These are phyloP conservation scores for Lactuca saligna DNA, from an alignment of 129 eudicot species.

Conservation along the genomic window DNA sequence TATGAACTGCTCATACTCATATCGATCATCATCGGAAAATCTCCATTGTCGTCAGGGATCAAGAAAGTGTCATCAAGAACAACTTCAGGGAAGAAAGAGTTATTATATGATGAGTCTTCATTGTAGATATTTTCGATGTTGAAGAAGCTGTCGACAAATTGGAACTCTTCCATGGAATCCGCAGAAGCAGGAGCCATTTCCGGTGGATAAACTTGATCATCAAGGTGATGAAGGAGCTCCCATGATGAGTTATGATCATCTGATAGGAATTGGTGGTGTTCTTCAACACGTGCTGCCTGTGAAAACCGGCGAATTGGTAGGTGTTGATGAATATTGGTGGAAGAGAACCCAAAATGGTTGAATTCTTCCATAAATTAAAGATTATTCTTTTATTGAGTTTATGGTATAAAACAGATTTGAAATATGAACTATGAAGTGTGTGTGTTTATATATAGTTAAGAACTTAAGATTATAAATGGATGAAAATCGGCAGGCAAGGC, in stretches of 20 bases:
- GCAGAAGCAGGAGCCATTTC: conserved; percentile 8
- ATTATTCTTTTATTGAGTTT: conserved; percentile 5
- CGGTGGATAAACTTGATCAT: conserved; percentile 20
- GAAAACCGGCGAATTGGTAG: conserved; percentile 40
- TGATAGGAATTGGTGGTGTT: conserved; percentile 18
- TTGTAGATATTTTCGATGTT: conserved; percentile 42
- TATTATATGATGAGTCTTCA: conserved; percentile 10
- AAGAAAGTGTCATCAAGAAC: conserved; percentile 16
- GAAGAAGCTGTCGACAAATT: conserved; percentile 55
- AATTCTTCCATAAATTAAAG: conserved; percentile 36
- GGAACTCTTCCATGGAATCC: conserved; percentile 42
- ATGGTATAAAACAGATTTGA: not conserved
- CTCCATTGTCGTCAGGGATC: conserved; percentile 25
- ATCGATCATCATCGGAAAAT: conserved; percentile 38
- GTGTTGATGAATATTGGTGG: conserved; percentile 21
- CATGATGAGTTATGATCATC: conserved; percentile 26
- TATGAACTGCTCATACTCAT: conserved; percentile 19
- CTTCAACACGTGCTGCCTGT: conserved; percentile 38
- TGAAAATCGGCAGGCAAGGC: conserved; percentile 21
- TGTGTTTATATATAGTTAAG: not conserved
- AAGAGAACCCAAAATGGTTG: conserved; percentile 35
- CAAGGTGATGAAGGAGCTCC: conserved; percentile 23
- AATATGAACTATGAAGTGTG: conserved; percentile 1
- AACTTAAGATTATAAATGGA: conserved; percentile 16
- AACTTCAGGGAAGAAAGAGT: conserved; percentile 11